Evolutionary conservation across 352 stramenopile genomes (phyloP), one percentile per base, ranked within the genome.

Genomic region (Phytophthora kernoviae): DNA sequence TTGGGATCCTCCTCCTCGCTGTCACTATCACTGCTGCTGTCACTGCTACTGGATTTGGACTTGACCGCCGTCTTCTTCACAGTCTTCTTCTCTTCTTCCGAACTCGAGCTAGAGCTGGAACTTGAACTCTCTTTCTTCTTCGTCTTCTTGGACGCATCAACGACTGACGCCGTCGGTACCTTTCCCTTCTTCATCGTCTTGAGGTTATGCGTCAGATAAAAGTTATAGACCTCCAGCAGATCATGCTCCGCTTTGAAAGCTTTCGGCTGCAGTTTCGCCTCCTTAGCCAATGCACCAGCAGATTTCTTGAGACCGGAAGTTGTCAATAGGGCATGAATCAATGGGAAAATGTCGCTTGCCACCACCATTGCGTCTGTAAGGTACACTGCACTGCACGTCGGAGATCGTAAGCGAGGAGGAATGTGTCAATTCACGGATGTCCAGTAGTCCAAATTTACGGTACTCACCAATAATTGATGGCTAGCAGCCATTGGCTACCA

Each of bases 271-370:
- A 93, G 52, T 41, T 92, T 90, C 51, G 83, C 73, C 56, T 96
- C 87, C 54, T 92, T 89, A 24, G 73, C 60, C 48, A 96, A 54
- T 33, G 80, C 73, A 18, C 79, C 61, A 20, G 84, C 87, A 10
- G 81, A 44, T 65, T 88, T 88, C 59, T 90, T 88, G 50, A 96
- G 77, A 12, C 87, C 87, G n/a, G 74, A 65, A 62, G 60, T 56
- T 14, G 47, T 66, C 50, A 96, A 68, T 30, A 94, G 80, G 55
- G 82, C 76, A 43, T 90, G 78, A 12, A 96, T 74, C 10, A 93
- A 58, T 53, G 87, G 84, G 57, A 81, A 90, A 26, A 96, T 54
- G 67, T 96, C 87, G 62, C 83, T 94, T 12, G 84, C 78, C 34
- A 77, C 83, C 27, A 81, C 73, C 67, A 72, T 75, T 7, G n/a